phyloP scores from a whole-genome alignment of 2,329 filamentous ascomycete genomes.

The Sporothrix pallida region DNA sequence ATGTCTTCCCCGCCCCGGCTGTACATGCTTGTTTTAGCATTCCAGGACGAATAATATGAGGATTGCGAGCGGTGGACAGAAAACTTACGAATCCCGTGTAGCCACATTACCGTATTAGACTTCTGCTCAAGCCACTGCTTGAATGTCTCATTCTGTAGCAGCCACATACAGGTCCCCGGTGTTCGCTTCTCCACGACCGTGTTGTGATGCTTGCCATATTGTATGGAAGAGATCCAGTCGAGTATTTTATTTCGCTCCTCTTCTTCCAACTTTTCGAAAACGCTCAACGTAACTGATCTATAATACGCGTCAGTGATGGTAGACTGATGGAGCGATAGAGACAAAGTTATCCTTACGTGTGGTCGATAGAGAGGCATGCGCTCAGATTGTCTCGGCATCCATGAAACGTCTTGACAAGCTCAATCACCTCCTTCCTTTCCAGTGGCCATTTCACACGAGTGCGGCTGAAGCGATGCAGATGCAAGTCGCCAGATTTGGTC shows the following conservation, averaged over 20 bases:
- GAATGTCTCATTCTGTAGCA: constrained; percentile 31
- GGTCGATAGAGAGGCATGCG: background rate
- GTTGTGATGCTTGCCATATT: constrained; percentile 33
- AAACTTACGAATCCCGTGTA: background rate
- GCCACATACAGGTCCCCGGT: constrained; percentile 2
- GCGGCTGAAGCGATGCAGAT: background rate
- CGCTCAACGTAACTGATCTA: background rate
- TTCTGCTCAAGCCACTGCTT: background rate
- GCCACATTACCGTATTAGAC: background rate
- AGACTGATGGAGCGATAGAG: background rate
- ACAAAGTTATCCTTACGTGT: background rate
- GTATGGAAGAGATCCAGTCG: constrained; percentile 36
- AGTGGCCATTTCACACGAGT: constrained; percentile 18
- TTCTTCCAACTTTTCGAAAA: constrained; percentile 24
- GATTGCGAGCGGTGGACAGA: too few species aligned
- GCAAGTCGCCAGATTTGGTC: background rate
- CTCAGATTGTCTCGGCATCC: background rate
- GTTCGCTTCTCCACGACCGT: constrained; percentile 31
- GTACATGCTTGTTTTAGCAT: too few species aligned
- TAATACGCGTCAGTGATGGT: background rate
- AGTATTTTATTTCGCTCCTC: constrained; percentile 32
- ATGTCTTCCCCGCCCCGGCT: constrained; percentile 39
- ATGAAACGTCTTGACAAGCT: background rate
- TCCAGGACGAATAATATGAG: too few species aligned
- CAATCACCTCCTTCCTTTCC: background rate